These are phyloP conservation scores for Asterochloris sp. DNA, from an alignment of 139 green algal genomes.

Conservation along the genomic window DNA sequence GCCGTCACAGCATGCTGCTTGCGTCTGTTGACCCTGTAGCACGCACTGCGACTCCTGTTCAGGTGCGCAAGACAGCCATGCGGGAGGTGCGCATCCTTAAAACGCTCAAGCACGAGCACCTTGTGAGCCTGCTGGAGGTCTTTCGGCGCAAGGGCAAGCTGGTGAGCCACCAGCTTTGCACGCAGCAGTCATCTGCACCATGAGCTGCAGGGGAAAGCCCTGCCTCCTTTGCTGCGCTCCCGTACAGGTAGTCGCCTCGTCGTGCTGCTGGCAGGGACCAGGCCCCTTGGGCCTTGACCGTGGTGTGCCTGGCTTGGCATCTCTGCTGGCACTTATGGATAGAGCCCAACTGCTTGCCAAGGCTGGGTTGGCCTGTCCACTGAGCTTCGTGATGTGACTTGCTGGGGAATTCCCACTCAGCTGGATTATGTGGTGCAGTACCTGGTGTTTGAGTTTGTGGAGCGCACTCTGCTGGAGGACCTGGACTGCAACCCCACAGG, in stretches of 20 bases:
- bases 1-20: background rate
- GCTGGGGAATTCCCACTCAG: too few species aligned
- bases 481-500: background rate
- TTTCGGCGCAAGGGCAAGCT: constrained; percentile 80
- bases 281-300: too few species aligned
- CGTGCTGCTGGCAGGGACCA: too few species aligned
- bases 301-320: too few species aligned
- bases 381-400: too few species aligned
- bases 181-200: too few species aligned
- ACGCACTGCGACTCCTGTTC: background rate
- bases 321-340: too few species aligned
- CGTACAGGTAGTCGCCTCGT: too few species aligned
- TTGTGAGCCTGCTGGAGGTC: constrained; percentile 86
- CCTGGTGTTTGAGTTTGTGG: constrained; percentile 92
- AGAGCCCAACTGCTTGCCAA: too few species aligned
- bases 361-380: too few species aligned
- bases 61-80: constrained; percentile 75
- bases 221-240: too few species aligned
- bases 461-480: constrained; percentile 75
- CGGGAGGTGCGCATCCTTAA: constrained; percentile 85
- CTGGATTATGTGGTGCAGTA: constrained; percentile 27
- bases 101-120: constrained; percentile 61
- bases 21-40: background rate
- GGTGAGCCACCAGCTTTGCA: background rate
- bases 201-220: too few species aligned